A percentile compares a stretch with the other conserved stretches of the same genome.
Conservation (phyloP, 2,329 filamentous ascomycete genomes). For the Aspergillus texensis region DNA sequence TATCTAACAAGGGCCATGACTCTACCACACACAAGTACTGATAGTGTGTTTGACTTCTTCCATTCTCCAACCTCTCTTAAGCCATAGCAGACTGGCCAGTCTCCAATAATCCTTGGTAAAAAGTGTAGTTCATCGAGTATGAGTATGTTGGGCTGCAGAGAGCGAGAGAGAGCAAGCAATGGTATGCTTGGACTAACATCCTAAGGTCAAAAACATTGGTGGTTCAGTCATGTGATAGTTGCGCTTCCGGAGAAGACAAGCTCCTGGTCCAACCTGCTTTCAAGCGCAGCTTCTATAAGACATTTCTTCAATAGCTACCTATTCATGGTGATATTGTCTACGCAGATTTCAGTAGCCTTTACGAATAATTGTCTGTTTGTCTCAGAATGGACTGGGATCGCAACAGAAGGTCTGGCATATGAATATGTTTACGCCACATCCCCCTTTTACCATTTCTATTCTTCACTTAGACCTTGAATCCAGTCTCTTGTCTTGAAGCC, state of each 20-base stretch:
- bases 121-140: not conserved
- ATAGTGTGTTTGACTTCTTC: not conserved
- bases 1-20: not conserved
- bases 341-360: not conserved
- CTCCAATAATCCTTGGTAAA: not conserved
- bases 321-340: not conserved
- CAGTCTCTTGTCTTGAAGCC: not conserved
- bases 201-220: not conserved
- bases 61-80: not conserved
- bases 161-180: too few relatives aligned
- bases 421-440: not conserved
- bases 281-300: not conserved
- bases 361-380: not conserved
- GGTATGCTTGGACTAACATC: too few relatives aligned
- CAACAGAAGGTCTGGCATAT: slow-evolving; percentile 43
- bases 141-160: not conserved
- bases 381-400: slow-evolving; percentile 44
- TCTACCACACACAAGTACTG: not conserved
- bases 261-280: not conserved
- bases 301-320: not conserved
- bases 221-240: not conserved
- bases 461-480: not conserved
- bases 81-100: not conserved
- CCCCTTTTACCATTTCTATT: not conserved
- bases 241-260: not conserved